Evolutionary conservation across 2,329 filamentous ascomycete genomes (phyloP).

Genomic region (Microdochium bolleyi): DNA sequence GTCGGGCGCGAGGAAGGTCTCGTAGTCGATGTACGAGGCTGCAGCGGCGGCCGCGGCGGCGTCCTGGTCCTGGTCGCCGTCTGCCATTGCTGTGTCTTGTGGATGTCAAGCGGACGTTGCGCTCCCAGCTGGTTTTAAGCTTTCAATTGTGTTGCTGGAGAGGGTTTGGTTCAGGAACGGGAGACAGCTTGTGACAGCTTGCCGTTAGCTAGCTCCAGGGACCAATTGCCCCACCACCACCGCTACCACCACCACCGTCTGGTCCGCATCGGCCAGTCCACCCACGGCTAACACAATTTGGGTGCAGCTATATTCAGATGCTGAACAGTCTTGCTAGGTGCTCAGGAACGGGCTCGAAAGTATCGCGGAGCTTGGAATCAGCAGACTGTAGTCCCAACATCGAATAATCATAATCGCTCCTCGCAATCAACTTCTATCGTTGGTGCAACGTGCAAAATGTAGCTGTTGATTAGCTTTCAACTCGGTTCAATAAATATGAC

Average conservation of each 20-base stretch:
- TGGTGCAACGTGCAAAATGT: no score
- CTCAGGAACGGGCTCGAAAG: no score
- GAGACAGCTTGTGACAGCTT: neutral
- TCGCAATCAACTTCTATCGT: no score
- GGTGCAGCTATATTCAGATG: no score
- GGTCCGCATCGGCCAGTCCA: no score
- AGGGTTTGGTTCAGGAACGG: neutral
- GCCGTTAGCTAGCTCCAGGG: neutral
- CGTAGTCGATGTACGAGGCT: constrained; percentile 91
- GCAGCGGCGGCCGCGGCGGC: constrained; percentile 39
- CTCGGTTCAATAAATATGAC: no score
- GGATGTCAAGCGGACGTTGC: neutral
- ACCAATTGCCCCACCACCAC: neutral
- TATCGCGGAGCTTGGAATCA: no score
- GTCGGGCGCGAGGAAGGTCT: constrained; percentile 73
- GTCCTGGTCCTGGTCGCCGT: constrained; percentile 11
- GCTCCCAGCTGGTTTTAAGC: neutral
- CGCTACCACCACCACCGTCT: no score
- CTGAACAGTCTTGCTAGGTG: no score
- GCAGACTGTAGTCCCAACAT: no score
- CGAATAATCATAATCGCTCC: no score
- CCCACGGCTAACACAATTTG: neutral
- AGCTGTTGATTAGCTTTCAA: no score
- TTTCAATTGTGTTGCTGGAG: neutral
- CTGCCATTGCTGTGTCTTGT: constrained; percentile 2